A percentile compares a stretch with the other conserved stretches of the same genome.
Conservation (phyloP, 108 stramenopile genomes). For the Cyclotella sp. region DNA sequence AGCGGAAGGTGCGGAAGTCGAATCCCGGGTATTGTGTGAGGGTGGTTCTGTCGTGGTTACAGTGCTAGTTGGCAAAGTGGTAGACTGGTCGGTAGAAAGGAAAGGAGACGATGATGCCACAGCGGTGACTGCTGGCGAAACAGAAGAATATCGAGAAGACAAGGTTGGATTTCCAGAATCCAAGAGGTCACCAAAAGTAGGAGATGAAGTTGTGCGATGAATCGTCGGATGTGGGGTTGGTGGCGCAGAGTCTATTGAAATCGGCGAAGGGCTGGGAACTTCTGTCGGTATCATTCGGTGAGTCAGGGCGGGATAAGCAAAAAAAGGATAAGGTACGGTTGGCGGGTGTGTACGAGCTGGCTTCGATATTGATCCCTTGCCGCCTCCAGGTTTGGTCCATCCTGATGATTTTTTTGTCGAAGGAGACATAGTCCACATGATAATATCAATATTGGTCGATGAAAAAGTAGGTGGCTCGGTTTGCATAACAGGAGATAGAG, state of each 20-base stretch:
- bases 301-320: not conserved
- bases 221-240: not conserved
- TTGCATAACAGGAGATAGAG: not conserved
- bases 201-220: not conserved
- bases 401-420: not conserved
- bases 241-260: not conserved
- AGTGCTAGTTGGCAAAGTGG: not conserved
- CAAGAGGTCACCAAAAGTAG: conserved; percentile 1
- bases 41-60: not conserved
- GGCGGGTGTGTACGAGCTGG: conserved; percentile 7
- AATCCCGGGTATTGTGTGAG: not conserved
- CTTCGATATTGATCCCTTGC: conserved; percentile 1
- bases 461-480: conserved; percentile 7
- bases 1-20: not conserved
- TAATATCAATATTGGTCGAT: not conserved
- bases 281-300: not conserved
- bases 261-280: not conserved
- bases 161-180: not conserved
- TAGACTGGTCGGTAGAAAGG: not conserved
- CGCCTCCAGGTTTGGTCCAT: conserved; percentile 7
- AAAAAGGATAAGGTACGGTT: conserved; percentile 1
- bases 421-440: not conserved
- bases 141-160: not conserved
- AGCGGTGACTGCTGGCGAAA: not conserved
- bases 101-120: not conserved